Evolutionary conservation across 2,329 filamentous ascomycete species (phyloP), one percentile per base, ranked within the genome.

Genomic region (Zymoseptoria pseudotritici): DNA sequence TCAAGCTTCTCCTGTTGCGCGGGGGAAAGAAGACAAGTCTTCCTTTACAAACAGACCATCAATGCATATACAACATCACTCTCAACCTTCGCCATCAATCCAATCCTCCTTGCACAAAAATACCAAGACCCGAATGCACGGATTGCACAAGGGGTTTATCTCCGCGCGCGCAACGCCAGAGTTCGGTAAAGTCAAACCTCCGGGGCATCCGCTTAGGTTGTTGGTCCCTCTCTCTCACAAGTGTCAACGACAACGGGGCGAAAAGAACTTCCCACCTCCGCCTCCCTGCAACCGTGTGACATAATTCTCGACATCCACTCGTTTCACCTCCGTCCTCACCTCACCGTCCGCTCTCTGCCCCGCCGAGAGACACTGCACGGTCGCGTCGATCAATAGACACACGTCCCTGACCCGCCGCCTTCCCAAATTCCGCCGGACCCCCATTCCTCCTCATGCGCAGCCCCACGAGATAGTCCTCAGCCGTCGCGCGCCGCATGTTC

Each of bases 381-480:
- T 46, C 36, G 36, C 36, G 36, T 46, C 5, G 36, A 46, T 29
- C 57, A 31, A 31, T 42, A 46, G 17, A 51, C 24, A 46, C 36
- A 46, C 36, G 36, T 17, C 13, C 36, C 13, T 17, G 4, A 17
- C 26, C 56, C 56, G 19, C 26, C 51, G 31, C 29, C 57, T 22
- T 46, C 53, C 17, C 51, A 29, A 42, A 54, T 58, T 55, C 58
- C 58, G 51, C 46, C 50, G 54, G 56, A 56, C 58, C 55, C 56
- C 51, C 58, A 60, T 60, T 60, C 58, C 55, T 51, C 52, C 19
- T 46, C 21, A 54, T 53, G 58, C 52, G 52, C 52, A 53, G 22
- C 52, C 29, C 52, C 52, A 53, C 52, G 52, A 60, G 22, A 26
- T 60, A 60, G 58, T 17, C 22, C 50, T 42, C 49, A 24, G 50